Evolutionary conservation across 2,329 filamentous ascomycete genomes (phyloP).

Genomic region (Pestalotiopsis sp.): DNA sequence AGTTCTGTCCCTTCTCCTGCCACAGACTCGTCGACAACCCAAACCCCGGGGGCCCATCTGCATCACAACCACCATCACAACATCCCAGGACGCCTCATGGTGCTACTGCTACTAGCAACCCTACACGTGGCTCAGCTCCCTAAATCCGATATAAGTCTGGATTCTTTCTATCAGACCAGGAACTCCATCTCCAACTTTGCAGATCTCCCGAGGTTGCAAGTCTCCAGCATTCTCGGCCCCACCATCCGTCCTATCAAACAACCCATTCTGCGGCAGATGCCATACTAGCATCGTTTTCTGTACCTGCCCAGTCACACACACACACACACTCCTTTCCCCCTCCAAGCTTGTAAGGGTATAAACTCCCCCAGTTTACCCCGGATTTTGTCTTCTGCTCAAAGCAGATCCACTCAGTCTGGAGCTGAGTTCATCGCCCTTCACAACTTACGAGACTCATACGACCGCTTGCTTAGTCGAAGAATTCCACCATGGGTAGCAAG

Average conservation of each 20-base stretch:
- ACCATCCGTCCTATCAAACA: background rate
- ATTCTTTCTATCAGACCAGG: background rate
- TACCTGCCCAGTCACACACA: background rate
- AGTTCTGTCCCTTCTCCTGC: background rate
- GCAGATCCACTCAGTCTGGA: background rate
- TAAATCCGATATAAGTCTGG: background rate
- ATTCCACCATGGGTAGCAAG: conserved; percentile 11
- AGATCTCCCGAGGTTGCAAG: conserved; percentile 7
- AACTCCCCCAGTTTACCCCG: conserved; percentile 3
- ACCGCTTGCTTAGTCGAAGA: background rate
- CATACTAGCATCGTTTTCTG: no score
- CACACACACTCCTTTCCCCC: background rate
- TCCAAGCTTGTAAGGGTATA: background rate
- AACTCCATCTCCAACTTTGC: conserved; percentile 1
- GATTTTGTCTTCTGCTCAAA: background rate
- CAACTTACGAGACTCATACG: background rate
- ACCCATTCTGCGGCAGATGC: background rate
- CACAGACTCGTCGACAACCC: background rate
- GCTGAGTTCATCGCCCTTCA: background rate
- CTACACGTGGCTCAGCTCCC: background rate
- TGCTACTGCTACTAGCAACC: background rate
- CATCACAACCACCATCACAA: background rate
- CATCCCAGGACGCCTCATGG: background rate
- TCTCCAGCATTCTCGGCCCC: conserved; percentile 1
- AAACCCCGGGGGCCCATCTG: background rate